Evolutionary conservation across 495 filamentous ascomycete species (phyloP), one percentile per base, ranked within the genome.

Genomic region (Hypoxylon rickii): DNA sequence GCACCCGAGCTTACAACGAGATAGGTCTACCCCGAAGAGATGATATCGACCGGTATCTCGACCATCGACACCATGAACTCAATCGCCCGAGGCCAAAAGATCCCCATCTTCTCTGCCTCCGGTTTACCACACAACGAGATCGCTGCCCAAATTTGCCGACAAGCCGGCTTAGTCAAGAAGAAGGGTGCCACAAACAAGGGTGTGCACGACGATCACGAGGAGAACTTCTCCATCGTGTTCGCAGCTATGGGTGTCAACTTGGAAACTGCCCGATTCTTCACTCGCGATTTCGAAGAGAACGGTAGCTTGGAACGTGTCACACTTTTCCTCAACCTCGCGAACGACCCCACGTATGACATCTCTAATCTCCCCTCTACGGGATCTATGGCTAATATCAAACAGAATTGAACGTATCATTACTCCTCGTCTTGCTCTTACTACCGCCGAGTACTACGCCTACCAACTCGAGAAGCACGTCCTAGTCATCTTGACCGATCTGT

Each of bases 31-130:
- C 95, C 95, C 70, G 93, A 97, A 79, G 95, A 99, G 76, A 99
- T 99, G 92, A 97, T 99, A 65, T 92, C 93, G 7, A 99, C 95
- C 49, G 95, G 95, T 84, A 99, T 99, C 71, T 96, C 92, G 51
- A 92, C 95, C 67, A 99, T 99, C 67, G 95, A 99, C 73, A 97
- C 93, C 34, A 99, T 99, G 95, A 99, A 99, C 84, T 97, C 95
- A 54, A 93, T 99, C 72, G 94, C 95, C 60, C 92, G 95, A 80
- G 95, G 95, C 53, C 95, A 99, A 75, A 99, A 99, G 81, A 99
- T 99, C 58, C 95, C 95, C 48, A 99, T 99, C 68, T 99, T 99
- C 85, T 97, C 95, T 5, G 92, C 95, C 39, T 86, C 95, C 45
- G 95, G 95, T 91, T 81, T 99, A 46, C 95, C 95, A 4, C 95